Evolutionary conservation across 495 filamentous ascomycete species (phyloP).

Genomic region (Jackrogersella multiformis): DNA sequence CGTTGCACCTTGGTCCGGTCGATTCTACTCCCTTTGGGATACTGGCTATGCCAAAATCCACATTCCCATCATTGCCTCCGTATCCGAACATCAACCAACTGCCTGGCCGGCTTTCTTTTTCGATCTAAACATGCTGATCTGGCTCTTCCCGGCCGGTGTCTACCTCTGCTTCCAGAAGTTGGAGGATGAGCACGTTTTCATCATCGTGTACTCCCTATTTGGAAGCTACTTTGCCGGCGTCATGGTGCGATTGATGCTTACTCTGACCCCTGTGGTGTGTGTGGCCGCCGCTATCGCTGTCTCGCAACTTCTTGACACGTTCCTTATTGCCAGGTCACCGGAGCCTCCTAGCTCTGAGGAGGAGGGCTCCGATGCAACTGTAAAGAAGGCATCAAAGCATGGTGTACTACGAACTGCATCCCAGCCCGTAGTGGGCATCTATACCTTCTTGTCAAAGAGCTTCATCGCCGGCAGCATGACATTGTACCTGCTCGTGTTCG

Average conservation of each 20-base stretch:
- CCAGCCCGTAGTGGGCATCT: conserved; percentile 82
- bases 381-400: conserved; percentile 63
- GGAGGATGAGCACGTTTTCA: conserved; percentile 96
- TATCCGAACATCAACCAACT: conserved; percentile 98
- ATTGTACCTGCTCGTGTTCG: conserved; percentile 88
- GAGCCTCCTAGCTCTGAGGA: conserved; percentile 61
- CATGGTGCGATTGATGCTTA: conserved; percentile 99
- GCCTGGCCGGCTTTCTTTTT: conserved; percentile 99
- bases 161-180: conserved; percentile 97
- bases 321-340: conserved; percentile 69
- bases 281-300: conserved; percentile 90
- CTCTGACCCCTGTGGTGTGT: conserved; percentile 94
- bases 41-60: conserved; percentile 99
- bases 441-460: conserved; percentile 79
- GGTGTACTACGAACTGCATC: conserved; percentile 72
- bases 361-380: conserved; percentile 53
- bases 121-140: conserved; percentile 97
- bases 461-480: conserved; percentile 75
- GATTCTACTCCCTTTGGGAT: conserved; percentile 99
- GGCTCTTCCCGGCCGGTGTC: conserved; percentile 98
- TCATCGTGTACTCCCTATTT: conserved; percentile 94
- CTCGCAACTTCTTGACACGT: conserved; percentile 90
- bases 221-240: conserved; percentile 98
- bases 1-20: conserved; percentile 97
- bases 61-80: conserved; percentile 98